A percentile compares a stretch with the other conserved stretches of the same genome.
phyloP scores from a whole-genome alignment of 768 basidiomycete genomes.

The Leccinum olivaceopallidum region DNA sequence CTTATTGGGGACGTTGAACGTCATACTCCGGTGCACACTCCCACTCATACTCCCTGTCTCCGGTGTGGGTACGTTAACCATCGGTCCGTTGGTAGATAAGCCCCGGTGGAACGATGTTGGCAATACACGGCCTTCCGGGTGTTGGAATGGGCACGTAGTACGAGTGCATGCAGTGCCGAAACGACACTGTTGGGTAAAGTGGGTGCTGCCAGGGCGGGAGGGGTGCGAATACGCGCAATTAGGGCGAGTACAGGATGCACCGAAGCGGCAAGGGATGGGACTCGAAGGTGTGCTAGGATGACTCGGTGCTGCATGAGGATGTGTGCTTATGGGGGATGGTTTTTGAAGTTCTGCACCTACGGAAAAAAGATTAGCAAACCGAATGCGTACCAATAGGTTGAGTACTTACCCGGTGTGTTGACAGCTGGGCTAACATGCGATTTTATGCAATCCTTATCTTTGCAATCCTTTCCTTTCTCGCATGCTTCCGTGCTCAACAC shows the following conservation, averaged over 20 bases:
- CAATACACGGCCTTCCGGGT: conserved; percentile 83
- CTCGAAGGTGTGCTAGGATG: conserved; percentile 30
- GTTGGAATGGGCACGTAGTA: conserved; percentile 84
- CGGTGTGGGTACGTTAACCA: conserved; percentile 62
- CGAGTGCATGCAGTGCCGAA: conserved; percentile 88
- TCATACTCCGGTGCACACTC: conserved; percentile 69
- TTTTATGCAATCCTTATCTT: conserved; percentile 92
- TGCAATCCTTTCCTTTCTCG: conserved; percentile 84
- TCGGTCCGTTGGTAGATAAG: conserved; percentile 55
- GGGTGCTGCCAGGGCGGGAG: conserved; percentile 37
- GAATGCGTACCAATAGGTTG: neutral
- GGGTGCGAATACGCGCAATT: conserved; percentile 73
- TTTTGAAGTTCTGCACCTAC: conserved; percentile 34
- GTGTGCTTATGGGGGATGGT: conserved; percentile 40
- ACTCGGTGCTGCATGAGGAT: conserved; percentile 29
- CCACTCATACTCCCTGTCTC: conserved; percentile 67
- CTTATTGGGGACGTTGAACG: conserved; percentile 53
- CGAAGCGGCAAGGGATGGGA: conserved; percentile 63
- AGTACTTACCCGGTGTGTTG: conserved; percentile 53
- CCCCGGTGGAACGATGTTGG: conserved; percentile 83
- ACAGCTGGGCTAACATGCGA: conserved; percentile 89
- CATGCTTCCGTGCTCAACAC: conserved; percentile 94
- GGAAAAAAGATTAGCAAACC: conserved; percentile 14
- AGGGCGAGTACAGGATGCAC: conserved; percentile 66
- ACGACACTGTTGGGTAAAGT: conserved; percentile 62